Evolutionary conservation across 768 basidiomycete genomes (phyloP).

Genomic region (Naganishia randhawae): DNA sequence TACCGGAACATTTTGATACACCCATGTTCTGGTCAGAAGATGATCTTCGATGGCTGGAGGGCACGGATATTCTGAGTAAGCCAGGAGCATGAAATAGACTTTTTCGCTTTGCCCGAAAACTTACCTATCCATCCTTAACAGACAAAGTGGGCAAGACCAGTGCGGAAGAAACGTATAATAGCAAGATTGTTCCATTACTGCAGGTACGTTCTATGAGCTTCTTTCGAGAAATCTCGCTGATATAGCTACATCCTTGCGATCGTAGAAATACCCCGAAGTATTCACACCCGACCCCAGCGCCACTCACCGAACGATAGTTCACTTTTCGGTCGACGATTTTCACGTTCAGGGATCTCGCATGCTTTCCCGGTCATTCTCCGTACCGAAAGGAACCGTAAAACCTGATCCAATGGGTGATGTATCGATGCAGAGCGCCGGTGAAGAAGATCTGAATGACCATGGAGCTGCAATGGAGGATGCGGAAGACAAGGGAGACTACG

Average conservation of each 20-base stretch:
- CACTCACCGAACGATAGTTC: slow-evolving; percentile 50
- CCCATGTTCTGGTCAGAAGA: slow-evolving; percentile 88
- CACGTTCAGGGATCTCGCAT: slow-evolving; percentile 89
- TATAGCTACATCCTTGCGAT: slow-evolving; percentile 9
- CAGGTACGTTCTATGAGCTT: slow-evolving; percentile 54
- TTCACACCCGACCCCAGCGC: slow-evolving; percentile 35
- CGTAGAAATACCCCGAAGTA: slow-evolving; percentile 67
- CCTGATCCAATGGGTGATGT: slow-evolving; percentile 49
- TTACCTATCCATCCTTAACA: slow-evolving; percentile 48
- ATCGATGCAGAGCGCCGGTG: slow-evolving; percentile 7
- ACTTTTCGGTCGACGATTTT: slow-evolving; percentile 69
- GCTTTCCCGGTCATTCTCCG: slow-evolving; percentile 83
- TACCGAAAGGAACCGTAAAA: slow-evolving; percentile 57
- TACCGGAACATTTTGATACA: slow-evolving; percentile 74
- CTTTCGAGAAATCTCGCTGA: not conserved
- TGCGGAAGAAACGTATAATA: slow-evolving; percentile 68
- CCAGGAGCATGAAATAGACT: slow-evolving; percentile 52
- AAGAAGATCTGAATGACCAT: slow-evolving; percentile 27
- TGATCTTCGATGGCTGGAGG: slow-evolving; percentile 70
- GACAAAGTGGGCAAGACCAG: slow-evolving; percentile 83
- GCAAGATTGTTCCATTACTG: slow-evolving; percentile 68
- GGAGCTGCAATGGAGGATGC: slow-evolving; percentile 20
- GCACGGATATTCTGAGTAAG: slow-evolving; percentile 67
- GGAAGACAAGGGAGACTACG: not conserved
- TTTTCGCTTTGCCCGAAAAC: not conserved